These are phyloP conservation scores for Trichoderma cornu-damae DNA, from an alignment of 2,329 filamentous ascomycete genomes.

Conservation along the genomic window DNA sequence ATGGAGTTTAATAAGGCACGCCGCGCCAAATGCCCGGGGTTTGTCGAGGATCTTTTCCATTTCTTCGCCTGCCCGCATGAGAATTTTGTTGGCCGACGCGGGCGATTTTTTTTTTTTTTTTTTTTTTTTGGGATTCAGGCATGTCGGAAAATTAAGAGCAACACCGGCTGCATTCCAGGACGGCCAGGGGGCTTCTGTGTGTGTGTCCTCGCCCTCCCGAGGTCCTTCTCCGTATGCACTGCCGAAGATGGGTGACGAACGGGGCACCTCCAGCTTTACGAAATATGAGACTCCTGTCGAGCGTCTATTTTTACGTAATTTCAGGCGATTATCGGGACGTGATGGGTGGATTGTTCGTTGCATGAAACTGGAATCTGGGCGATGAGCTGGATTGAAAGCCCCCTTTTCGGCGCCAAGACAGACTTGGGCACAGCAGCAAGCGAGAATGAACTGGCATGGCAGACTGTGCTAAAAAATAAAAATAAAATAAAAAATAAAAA, in stretches of 20 bases:
- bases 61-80: too few species aligned
- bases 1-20: not conserved
- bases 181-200: not conserved
- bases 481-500: conserved; percentile 1
- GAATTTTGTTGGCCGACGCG: too few species aligned
- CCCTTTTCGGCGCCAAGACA: not conserved
- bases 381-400: not conserved
- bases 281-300: not conserved
- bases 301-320: not conserved
- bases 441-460: not conserved
- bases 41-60: not conserved
- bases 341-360: not conserved
- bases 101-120: not conserved
- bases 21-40: not conserved
- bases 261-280: not conserved
- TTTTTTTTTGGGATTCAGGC: conserved; percentile 3
- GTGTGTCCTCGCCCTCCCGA: not conserved
- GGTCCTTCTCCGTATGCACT: not conserved
- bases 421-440: not conserved
- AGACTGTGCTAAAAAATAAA: not conserved
- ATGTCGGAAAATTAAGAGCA: conserved; percentile 6
- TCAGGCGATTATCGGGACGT: not conserved
- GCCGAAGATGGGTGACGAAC: not conserved
- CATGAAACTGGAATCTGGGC: not conserved
- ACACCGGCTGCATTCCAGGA: conserved; percentile 3